Base-by-base conservation (phyloP, 1,139 yeast genomes). In the Suhomyces choctaworum region DNA sequence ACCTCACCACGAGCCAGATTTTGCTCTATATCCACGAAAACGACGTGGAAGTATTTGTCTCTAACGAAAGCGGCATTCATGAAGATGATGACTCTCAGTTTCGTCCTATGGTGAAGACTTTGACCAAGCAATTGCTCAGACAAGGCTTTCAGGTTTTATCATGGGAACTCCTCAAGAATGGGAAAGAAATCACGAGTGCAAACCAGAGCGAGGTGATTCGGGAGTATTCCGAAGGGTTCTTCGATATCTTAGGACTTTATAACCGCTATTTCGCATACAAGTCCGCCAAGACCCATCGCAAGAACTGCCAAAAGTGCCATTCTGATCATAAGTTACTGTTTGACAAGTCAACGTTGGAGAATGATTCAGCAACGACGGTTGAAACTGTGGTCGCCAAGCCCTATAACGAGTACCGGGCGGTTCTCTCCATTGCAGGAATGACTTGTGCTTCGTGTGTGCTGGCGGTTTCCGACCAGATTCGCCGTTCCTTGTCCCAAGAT, bases 371-470 rank as follows among this genome's bases (percentile, higher is more conserved):
- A 5, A 37, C 44, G 7, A 36, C 48, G 4, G 29, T 60, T 7
- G 59, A 55, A 28, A 61, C 70, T 0, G 58, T 58, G 10, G 62
- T 64, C n/a, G 61, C 50, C 7, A 49, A 46, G 5, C 47, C 53
- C 0, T 50, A 45, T 9, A 52, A 51, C 16, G 73, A 66, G 36
- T 66, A 45, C 36, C 47, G 73, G 34, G 88, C 83, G 0, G 71
- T 76, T 1, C 72, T 77, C 37, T 61, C 79, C 5, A 64, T 82
- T 31, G 70, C 72, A 5, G 88, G 85, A 1, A 80, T 82, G 87
- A 71, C 85, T 1, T 80, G 88, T 50, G 73, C 82, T 2, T 62
- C 82, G 3, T 81, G 88, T 54, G 70, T 72, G 1, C 59, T 62
- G 13, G 48, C 77, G 0, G 72, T 82, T 2, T 60, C 71, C 2